Percentiles rank a stretch among this genome's conserved stretches.
These are phyloP conservation scores for Leishmania arabica DNA, from an alignment of 208 protist genomes.

Conservation along the genomic window DNA sequence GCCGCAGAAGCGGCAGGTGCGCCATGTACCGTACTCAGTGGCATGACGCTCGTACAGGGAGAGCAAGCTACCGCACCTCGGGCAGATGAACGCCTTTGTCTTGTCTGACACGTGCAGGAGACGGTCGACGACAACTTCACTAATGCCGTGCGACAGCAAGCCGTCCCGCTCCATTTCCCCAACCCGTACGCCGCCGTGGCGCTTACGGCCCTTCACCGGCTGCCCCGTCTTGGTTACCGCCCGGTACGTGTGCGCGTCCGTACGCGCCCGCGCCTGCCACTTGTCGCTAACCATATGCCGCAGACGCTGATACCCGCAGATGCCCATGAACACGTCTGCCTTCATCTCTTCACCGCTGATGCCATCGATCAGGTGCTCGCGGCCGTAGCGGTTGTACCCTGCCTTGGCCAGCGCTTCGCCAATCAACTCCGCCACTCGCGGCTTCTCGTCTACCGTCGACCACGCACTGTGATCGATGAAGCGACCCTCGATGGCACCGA, in stretches of 20 bases:
- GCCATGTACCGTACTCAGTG: conserved; percentile 84
- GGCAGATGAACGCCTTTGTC: conserved; percentile 85
- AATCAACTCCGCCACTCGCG: conserved; percentile 87
- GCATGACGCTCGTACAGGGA: conserved; percentile 90
- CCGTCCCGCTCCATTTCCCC: conserved; percentile 99
- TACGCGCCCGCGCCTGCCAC: conserved; percentile 97
- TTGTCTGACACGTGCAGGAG: conserved; percentile 95
- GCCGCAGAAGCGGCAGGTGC: conserved; percentile 88
- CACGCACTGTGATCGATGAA: conserved; percentile 97
- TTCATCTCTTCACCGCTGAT: conserved; percentile 96
- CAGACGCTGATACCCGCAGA: conserved; percentile 99
- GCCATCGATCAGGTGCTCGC: conserved; percentile 95
- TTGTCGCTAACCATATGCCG: conserved; percentile 99
- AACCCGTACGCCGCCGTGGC: conserved; percentile 98
- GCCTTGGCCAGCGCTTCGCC: conserved; percentile 95
- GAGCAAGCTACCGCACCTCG: conserved; percentile 76
- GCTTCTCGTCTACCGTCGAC: conserved; percentile 67
- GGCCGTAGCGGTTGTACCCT: conserved; percentile 98
- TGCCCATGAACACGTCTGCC: conserved; percentile 98
- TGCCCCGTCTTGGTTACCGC: conserved; percentile 97
- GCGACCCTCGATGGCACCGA: conserved; percentile 94
- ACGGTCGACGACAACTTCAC: conserved; percentile 98
- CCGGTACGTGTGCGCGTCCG: conserved; percentile 85
- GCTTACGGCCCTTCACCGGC: conserved; percentile 98
- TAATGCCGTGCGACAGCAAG: conserved; percentile 98